These are phyloP conservation scores for Debaryomyces nepalensis DNA, from an alignment of 1,139 yeast genomes.

Conservation along the genomic window DNA sequence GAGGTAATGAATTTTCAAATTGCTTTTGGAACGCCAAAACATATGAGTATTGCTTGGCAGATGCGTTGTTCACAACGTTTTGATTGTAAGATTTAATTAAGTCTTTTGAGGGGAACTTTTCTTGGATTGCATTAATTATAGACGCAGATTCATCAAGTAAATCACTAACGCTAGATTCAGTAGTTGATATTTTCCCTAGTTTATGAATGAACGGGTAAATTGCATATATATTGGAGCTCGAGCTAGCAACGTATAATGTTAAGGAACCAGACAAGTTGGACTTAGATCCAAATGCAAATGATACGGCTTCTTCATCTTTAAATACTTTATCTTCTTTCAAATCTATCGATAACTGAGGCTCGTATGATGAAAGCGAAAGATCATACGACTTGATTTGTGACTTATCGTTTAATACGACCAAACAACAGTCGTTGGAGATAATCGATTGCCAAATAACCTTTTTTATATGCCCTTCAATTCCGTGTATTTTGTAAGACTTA, in stretches of 20 bases:
- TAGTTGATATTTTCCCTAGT: conserved; percentile 27
- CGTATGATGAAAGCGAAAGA: conserved; percentile 27
- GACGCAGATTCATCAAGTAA: conserved; percentile 33
- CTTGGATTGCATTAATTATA: conserved; percentile 24
- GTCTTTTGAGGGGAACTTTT: conserved; percentile 20
- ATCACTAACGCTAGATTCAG: conserved; percentile 26
- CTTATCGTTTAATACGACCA: conserved; percentile 37
- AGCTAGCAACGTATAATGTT: conserved; percentile 40
- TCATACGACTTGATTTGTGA: conserved; percentile 35
- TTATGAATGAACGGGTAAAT: conserved; percentile 38
- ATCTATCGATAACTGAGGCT: conserved; percentile 32
- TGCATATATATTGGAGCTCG: conserved; percentile 31
- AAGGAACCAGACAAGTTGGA: conserved; percentile 36
- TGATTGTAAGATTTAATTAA: conserved; percentile 15
- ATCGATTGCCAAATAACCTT: conserved; percentile 42
- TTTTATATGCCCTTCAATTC: conserved; percentile 24
- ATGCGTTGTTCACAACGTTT: conserved; percentile 22
- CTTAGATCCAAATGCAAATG: conserved; percentile 43
- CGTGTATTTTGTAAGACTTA: conserved; percentile 23
- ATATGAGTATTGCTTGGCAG: conserved; percentile 27
- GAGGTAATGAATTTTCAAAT: conserved; percentile 17
- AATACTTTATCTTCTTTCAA: conserved; percentile 22
- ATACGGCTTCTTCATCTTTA: conserved; percentile 25
- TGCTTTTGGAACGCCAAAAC: conserved; percentile 24
- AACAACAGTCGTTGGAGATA: conserved; percentile 29